Evolutionary conservation across 306 rosid species (phyloP), one percentile per base, ranked within the genome.

Genomic region (Prinsepia uniflora): DNA sequence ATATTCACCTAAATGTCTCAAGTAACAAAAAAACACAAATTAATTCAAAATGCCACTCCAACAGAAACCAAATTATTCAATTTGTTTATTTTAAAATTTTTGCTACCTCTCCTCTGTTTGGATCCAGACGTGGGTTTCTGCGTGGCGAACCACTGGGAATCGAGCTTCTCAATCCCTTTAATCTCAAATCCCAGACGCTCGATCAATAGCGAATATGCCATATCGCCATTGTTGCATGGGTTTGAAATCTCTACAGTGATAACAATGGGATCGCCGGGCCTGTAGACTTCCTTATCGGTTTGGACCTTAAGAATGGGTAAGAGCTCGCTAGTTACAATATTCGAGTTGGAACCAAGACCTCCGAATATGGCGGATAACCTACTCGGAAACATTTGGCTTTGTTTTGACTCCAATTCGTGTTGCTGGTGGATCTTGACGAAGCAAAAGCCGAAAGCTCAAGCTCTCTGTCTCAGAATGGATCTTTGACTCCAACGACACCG

Each of bases 91-190:
- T 30, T 57, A n/a, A 17, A 44, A 22, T 42, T n/a, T 10, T 6
- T 1, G 30, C 52, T 19, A 79, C 99, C 99, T 87, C 91, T 84
- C 77, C 91, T 87, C 78, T 87, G 99, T 64, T 83, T 91, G 14
- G 96, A 89, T 80, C 91, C 96, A 39, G 80, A 83, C 36, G 78
- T 36, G 10, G 96, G 88, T 78, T 89, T 95, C 84, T 83, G 96
- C 24, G 97, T 91, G 55, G 86, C 90, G 67, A 89, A 91, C 99
- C 99, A 95, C 71, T 95, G 99, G 43, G 83, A 63, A 46, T 95
- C 99, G 73, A 89, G 80, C 85, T 91, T 91, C 89, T 86, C 96
- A 71, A 89, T 65, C 12, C 97, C 97, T 61, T 78, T 84, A 68
- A 95, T 82, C 87, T 91, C 99, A 70, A 95, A 95, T 63, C 92